phyloP scores from a whole-genome alignment of 2,329 filamentous ascomycete species.

The Parastagonospora avenae region DNA sequence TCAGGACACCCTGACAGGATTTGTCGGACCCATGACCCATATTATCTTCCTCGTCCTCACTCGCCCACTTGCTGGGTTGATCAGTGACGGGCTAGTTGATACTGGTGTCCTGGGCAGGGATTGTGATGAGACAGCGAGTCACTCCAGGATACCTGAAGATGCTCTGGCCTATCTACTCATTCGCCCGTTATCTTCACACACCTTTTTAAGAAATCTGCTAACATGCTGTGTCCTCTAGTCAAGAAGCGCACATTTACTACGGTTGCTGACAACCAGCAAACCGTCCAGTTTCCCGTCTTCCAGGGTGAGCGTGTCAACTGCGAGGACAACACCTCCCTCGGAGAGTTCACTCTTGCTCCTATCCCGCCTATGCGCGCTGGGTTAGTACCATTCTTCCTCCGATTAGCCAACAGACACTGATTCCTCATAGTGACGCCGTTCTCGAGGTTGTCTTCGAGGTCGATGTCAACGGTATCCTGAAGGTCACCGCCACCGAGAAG shows the following conservation, averaged over 20 bases:
- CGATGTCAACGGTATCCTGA: conserved; percentile 99
- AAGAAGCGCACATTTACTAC: conserved; percentile 76
- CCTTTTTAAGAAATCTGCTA: background rate
- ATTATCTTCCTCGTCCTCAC: too few relatives aligned
- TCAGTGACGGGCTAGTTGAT: too few relatives aligned
- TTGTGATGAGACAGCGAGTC: too few relatives aligned
- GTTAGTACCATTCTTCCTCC: conserved; percentile 8
- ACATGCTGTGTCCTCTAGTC: background rate
- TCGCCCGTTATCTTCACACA: background rate
- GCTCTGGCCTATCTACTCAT: too few relatives aligned
- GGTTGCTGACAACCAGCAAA: conserved; percentile 66
- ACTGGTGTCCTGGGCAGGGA: too few relatives aligned
- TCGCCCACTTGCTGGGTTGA: too few relatives aligned
- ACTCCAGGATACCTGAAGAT: too few relatives aligned
- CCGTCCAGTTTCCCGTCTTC: conserved; percentile 89
- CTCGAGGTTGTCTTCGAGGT: conserved; percentile 99
- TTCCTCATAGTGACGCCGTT: conserved; percentile 69
- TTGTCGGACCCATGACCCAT: too few relatives aligned
- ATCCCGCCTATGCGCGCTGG: conserved; percentile 73
- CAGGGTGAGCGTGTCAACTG: conserved; percentile 98
- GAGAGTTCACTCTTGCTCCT: conserved; percentile 94
- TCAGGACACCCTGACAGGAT: too few relatives aligned
- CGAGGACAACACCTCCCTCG: conserved; percentile 96
- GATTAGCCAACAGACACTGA: too few relatives aligned
- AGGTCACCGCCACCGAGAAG: conserved; percentile 99